Base-by-base conservation (phyloP, 495 filamentous ascomycete genomes). In the Aspergillus leporis region DNA sequence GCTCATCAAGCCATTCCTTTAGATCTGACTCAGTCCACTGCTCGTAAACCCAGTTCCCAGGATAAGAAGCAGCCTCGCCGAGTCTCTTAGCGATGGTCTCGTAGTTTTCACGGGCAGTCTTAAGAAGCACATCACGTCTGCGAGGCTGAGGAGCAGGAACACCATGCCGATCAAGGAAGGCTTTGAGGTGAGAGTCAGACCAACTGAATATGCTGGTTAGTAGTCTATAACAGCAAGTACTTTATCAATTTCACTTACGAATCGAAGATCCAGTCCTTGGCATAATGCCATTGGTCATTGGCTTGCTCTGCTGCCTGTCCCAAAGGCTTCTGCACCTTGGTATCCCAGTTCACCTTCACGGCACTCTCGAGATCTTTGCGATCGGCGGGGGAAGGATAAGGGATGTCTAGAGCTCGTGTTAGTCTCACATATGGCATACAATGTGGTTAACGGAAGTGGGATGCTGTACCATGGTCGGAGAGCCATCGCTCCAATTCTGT, bases 401-500 rank as follows among this genome's bases (percentile, higher is more conserved):
- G 91, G 56, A 98, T 83, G 72, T 95, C 84, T 80, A 41, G 9
- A 30, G n/a, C n/a, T 5, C 0, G 34, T 40, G 58, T 73, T 34
- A 71, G 57, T 28, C 12, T 18, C 34, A 43, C 25, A 48, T 12
- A 31, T 13, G 22, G 19, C 19, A 40, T n/a, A 19, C 9, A n/a
- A 52, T n/a, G 31, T 7, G 12, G 9, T 14, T 3, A 51, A 19
- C 10, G 4, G n/a, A 36, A 21, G 34, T 16, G 19, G 19, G 0
- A 7, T 36, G 43, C 34, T 21, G 34, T 63, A 79, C 75, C 77
- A 75, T 98, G 85, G 65, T 98, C 94, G 23, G 90, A 90, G 58
- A 98, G 88, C 94, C 94, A 98, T 66, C 94, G 83, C 79, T 98
- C 93, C 12, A 98, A 84, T 80, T 98, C 94, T 7, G 91, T 96